Evolutionary conservation across 1,139 yeast species (phyloP), one percentile per base, ranked within the genome.

Genomic region (Lodderomyces parapsilosis): DNA sequence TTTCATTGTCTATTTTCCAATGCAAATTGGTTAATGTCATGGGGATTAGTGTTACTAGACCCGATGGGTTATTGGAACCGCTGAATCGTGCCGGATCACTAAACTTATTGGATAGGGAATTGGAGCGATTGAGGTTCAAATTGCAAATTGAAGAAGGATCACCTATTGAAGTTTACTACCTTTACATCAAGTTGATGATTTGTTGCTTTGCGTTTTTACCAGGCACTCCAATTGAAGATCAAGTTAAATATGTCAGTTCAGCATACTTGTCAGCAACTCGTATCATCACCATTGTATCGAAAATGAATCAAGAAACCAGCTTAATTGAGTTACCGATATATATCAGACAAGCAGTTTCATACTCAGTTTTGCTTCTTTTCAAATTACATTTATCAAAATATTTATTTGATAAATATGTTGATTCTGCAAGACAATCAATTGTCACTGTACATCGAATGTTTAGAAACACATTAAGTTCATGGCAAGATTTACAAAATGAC

Each of bases 121-220:
- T 90, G 44, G 90, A 86, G 53, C 68, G 89, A 44, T 67, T 88
- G 48, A 79, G 80, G 37, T 79, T 78, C 58, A 81, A 84, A 49
- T 64, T 85, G 31, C 77, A 78, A 42, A 74, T 83, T 45, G 82
- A 77, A 43, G 89, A 84, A 51, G 75, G 79, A 2, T 75, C 84
- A 1, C 57, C 72, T 0, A 82, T 88, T n/a, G 95, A 89, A 55
- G 83, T 87, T 33, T 88, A 88, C 58, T 86, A 79, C 55, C 71
- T 87, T 10, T 89, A 90, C 59, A 81, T 89, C 40, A 83, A 85
- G 56, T 71, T 89, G 49, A 86, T 87, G 80, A 78, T 91, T 43
- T 88, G 96, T 59, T 82, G 93, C 49, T 91, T 88, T 72, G 93
- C 96, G 5, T 91, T 90, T 56, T 69, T 91, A 45, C 97, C 97